phyloP scores from a whole-genome alignment of 768 basidiomycete genomes.

The Pleurotus cornucopiae region DNA sequence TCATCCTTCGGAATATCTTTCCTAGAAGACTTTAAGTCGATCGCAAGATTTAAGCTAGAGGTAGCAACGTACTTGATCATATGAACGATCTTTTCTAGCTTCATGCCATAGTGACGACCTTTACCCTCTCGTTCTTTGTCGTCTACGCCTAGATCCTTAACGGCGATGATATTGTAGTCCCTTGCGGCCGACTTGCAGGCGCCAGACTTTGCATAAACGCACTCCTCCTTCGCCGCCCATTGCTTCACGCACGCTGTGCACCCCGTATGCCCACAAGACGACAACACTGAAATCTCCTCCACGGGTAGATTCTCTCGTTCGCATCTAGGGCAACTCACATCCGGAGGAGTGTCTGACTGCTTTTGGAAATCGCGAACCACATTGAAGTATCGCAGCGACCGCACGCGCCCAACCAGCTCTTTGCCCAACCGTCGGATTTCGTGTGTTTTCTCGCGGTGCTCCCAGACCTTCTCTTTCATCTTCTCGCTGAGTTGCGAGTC shows the following conservation, averaged over 20 bases:
- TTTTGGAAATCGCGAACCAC: constrained; percentile 87
- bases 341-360: constrained; percentile 55
- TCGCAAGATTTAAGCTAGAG: not conserved
- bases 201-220: constrained; percentile 66
- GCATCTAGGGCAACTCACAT: constrained; percentile 63
- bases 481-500: constrained; percentile 48
- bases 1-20: constrained; percentile 69
- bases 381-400: constrained; percentile 89
- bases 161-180: constrained; percentile 77
- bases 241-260: constrained; percentile 69
- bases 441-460: constrained; percentile 83
- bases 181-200: constrained; percentile 79
- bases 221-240: constrained; percentile 76
- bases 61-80: constrained; percentile 60
- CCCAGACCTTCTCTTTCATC: constrained; percentile 66
- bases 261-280: constrained; percentile 90
- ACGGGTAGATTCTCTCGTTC: constrained; percentile 50
- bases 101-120: constrained; percentile 78
- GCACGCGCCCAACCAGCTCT: constrained; percentile 85
- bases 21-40: constrained; percentile 29
- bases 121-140: constrained; percentile 68
- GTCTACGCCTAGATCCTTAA: constrained; percentile 74
- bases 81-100: constrained; percentile 72
- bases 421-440: constrained; percentile 79
- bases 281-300: constrained; percentile 76